Percentiles rank a stretch among this genome's conserved stretches.
Evolutionary conservation across 306 rosid genomes (phyloP).

Genomic region (Benincasa hispida): DNA sequence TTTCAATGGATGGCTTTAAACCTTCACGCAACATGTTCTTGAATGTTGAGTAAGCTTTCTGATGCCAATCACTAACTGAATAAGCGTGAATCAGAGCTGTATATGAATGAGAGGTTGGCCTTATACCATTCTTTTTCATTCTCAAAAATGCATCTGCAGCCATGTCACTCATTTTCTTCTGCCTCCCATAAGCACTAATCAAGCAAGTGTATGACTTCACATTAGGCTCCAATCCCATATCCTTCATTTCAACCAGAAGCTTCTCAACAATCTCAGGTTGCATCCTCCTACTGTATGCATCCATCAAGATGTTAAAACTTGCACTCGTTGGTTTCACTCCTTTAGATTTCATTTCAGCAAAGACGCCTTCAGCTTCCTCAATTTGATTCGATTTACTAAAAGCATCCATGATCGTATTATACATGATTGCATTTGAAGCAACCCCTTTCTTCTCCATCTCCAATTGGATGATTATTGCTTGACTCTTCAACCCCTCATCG

Average conservation of each 20-base stretch:
- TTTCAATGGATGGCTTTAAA: constrained; percentile 71
- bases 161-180: constrained; percentile 62
- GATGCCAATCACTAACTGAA: constrained; percentile 69
- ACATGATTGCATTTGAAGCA: constrained; percentile 49
- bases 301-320: constrained; percentile 62
- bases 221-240: constrained; percentile 58
- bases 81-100: constrained; percentile 84
- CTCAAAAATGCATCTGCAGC: constrained; percentile 79
- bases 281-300: constrained; percentile 74
- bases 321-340: constrained; percentile 57
- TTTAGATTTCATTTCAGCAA: constrained; percentile 63
- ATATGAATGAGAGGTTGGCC: constrained; percentile 67
- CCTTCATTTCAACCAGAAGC: constrained; percentile 72
- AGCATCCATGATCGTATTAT: constrained; percentile 66
- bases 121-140: constrained; percentile 72
- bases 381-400: constrained; percentile 51
- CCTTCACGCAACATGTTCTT: constrained; percentile 63
- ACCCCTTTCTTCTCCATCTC: constrained; percentile 74
- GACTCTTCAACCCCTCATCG: constrained; percentile 60
- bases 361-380: constrained; percentile 90
- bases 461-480: constrained; percentile 65
- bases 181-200: constrained; percentile 76
- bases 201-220: constrained; percentile 68
- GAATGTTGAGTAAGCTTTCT: constrained; percentile 65
- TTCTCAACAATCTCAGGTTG: constrained; percentile 74